Base-by-base conservation (phyloP, 2,329 filamentous ascomycete genomes). In the Colletotrichum karsti region DNA sequence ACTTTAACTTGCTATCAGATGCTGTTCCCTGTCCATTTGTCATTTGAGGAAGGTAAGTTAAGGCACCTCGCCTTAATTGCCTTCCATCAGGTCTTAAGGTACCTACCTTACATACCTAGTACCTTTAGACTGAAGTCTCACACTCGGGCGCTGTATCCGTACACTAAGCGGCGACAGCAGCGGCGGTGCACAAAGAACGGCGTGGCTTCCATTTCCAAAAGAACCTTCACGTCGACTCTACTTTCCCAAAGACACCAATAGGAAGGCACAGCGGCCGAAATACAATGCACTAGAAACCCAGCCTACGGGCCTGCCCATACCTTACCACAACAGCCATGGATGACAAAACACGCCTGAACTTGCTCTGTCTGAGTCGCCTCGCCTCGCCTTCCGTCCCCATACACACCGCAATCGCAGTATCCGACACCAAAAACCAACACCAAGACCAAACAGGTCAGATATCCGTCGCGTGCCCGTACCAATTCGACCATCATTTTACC, bases 381-480 rank as follows among this genome's bases (percentile, higher is more conserved):
- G n/a, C 41, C 15, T 18, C 46, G 33, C 35, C 26, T 46, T 22
- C n/a, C 41, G 9, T n/a, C 46, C 22, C 35, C 44, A 54, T 24
- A 46, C 22, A 15, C 33, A 41, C 51, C 33, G 37, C 26, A 33
- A 20, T 46, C 26, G 37, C 55, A 44, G 22, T 44, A 33, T 30
- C 44, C 56, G 42, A 33, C 55, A n/a, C n/a, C n/a, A 35, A 10
- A 48, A 20, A 22, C 44, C 42, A 37, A 37, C 30, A 61, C 63
- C 48, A 66, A 41, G 63, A 66, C 63, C 13, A 63, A 66, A 66
- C 35, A 56, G 63, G 63, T 56, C 57, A 56, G 58, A 63, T 63
- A 67, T 67, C 63, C 63, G 63, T 50, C 50, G 33, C 18, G 42
- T 41, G 41, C 33, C 63, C 41, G 15, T 37, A 46, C 41, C 61